A percentile compares a stretch with the other conserved stretches of the same genome.
Evolutionary conservation across 495 filamentous ascomycete species (phyloP).

Genomic region (Neohortaea acidophila): DNA sequence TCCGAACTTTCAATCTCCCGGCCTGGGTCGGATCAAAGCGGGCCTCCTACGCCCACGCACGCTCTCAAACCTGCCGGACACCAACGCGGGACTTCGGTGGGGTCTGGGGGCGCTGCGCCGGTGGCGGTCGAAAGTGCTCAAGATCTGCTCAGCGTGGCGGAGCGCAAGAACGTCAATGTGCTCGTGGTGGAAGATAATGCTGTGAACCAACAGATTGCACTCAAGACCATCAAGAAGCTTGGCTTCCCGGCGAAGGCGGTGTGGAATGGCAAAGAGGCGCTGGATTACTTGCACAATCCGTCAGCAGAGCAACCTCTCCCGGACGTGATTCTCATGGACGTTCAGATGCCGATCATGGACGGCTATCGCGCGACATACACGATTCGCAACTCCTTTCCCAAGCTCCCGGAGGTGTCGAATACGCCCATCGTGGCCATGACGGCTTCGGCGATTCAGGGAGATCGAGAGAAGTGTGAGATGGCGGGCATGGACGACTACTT

Average conservation of each 20-base stretch:
- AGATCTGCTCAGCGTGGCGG: slow-evolving; percentile 24
- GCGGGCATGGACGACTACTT: slow-evolving; percentile 81
- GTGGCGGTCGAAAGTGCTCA: slow-evolving; percentile 3
- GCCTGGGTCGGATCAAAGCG: slow-evolving; percentile 36
- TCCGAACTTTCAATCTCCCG: slow-evolving; percentile 48
- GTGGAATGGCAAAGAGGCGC: slow-evolving; percentile 62
- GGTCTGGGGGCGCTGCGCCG: not conserved
- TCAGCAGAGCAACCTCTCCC: slow-evolving; percentile 32
- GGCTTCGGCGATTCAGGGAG: slow-evolving; percentile 66
- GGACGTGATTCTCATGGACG: slow-evolving; percentile 74
- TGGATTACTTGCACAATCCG: slow-evolving; percentile 40
- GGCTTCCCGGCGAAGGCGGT: slow-evolving; percentile 56
- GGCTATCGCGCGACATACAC: slow-evolving; percentile 63
- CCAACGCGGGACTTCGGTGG: slow-evolving; percentile 22
- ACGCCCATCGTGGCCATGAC: slow-evolving; percentile 73
- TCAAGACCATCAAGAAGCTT: slow-evolving; percentile 57
- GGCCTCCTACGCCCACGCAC: slow-evolving; percentile 21
- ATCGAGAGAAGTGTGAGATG: slow-evolving; percentile 57
- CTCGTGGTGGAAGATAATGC: slow-evolving; percentile 71
- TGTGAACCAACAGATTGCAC: slow-evolving; percentile 56
- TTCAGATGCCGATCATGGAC: slow-evolving; percentile 72
- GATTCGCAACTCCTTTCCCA: slow-evolving; percentile 47
- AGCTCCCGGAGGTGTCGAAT: slow-evolving; percentile 31
- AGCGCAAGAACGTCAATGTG: slow-evolving; percentile 42
- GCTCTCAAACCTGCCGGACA: slow-evolving; percentile 19